These are phyloP conservation scores for Raphanus raphanistrum DNA, from an alignment of 345 rosid species.

Conservation along the genomic window DNA sequence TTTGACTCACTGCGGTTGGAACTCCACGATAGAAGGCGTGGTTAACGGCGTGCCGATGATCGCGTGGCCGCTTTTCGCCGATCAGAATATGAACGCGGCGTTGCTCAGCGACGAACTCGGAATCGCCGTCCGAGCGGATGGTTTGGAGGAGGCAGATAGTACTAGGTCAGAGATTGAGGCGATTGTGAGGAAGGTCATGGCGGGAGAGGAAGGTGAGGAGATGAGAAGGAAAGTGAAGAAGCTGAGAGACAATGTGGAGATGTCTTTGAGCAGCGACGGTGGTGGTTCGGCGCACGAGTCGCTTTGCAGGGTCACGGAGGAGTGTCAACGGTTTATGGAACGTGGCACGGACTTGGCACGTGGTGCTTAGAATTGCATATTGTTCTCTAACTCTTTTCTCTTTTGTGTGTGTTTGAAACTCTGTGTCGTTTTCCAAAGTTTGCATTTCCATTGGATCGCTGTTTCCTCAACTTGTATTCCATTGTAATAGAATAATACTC, in stretches of 20 bases:
- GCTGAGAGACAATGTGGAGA: constrained; percentile 39
- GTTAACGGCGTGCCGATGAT: constrained; percentile 53
- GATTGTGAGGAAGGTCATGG: constrained; percentile 50
- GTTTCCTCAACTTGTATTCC: not conserved
- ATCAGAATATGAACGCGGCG: constrained; percentile 55
- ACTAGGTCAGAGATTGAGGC: constrained; percentile 49
- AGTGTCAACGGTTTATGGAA: constrained; percentile 20
- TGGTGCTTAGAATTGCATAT: constrained; percentile 28
- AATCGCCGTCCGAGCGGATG: constrained; percentile 43
- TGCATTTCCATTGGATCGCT: not conserved
- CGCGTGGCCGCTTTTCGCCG: constrained; percentile 56
- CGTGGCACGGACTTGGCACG: constrained; percentile 25
- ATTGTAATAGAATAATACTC: not conserved
- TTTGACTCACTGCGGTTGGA: constrained; percentile 79
- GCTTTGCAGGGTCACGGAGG: constrained; percentile 27
- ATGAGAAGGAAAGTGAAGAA: constrained; percentile 48
- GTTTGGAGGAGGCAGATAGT: constrained; percentile 7
- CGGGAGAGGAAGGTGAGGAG: constrained; percentile 41
- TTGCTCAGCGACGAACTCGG: constrained; percentile 50
- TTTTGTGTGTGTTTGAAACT: not conserved
- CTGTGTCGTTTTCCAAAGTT: not conserved
- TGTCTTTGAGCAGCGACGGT: constrained; percentile 28
- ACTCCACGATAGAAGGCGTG: constrained; percentile 61
- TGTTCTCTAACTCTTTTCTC: not conserved
- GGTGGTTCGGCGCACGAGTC: constrained; percentile 31